Percentiles rank a stretch among this genome's conserved stretches.
These are phyloP conservation scores for Fraxinus velutina DNA, from an alignment of 305 asterid species.

Conservation along the genomic window DNA sequence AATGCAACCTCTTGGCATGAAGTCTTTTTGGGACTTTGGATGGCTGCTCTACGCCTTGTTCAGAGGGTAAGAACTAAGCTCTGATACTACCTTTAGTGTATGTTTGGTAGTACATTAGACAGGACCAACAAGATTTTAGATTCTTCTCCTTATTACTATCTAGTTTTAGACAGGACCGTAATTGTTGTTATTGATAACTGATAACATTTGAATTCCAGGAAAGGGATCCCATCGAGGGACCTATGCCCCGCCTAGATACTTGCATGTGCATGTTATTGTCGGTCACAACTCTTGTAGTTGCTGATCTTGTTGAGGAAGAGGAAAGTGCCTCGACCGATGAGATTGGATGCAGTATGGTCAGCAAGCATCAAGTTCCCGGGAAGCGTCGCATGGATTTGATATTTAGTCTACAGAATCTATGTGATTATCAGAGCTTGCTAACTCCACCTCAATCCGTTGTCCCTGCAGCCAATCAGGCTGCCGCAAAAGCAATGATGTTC, in stretches of 20 bases:
- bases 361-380: slow-evolving; percentile 34
- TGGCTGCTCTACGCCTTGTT: slow-evolving; percentile 90
- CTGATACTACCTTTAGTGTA: background rate
- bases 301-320: slow-evolving; percentile 91
- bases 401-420: slow-evolving; percentile 70
- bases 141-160: background rate
- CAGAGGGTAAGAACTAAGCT: slow-evolving; percentile 69
- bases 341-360: slow-evolving; percentile 31
- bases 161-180: background rate
- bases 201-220: slow-evolving; percentile 46
- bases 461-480: slow-evolving; percentile 86
- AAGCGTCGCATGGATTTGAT: slow-evolving; percentile 59
- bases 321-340: slow-evolving; percentile 45
- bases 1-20: slow-evolving; percentile 82
- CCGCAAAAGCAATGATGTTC: slow-evolving; percentile 80
- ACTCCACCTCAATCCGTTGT: slow-evolving; percentile 72
- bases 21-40: slow-evolving; percentile 91
- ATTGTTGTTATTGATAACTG: slow-evolving; percentile 6
- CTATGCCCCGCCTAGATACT: slow-evolving; percentile 90
- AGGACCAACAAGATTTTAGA: background rate
- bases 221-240: slow-evolving; percentile 97
- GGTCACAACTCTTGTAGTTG: slow-evolving; percentile 76
- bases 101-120: background rate
- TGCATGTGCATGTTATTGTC: slow-evolving; percentile 87
- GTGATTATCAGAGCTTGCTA: slow-evolving; percentile 72